Evolutionary conservation across 176 grass and related monocot species (phyloP), one percentile per base, ranked within the genome.

Genomic region (Metroxylon sagu): DNA sequence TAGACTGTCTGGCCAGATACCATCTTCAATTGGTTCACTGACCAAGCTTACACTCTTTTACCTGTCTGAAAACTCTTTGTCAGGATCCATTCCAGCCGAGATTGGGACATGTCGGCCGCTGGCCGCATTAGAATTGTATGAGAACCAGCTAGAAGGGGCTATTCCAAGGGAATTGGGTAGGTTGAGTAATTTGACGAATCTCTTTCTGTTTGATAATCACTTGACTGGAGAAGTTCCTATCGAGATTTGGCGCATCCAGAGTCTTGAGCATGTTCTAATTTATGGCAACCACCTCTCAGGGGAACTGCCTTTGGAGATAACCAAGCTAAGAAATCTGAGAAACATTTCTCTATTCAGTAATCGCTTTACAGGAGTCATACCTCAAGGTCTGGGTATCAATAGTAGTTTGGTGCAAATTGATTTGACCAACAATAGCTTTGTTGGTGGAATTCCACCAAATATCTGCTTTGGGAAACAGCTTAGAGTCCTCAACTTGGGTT

Each of bases 401-500:
- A 82, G 82, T 25, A 77, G 10, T 52, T 66, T 68, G 6, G 26
- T 68, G 29, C 26, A 39, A n/a, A 55, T 68, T 68, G 65, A 68
- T 12, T 85, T 93, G 17, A 82, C 89, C 17, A 84, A 87, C 15
- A 82, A 78, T 14, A 69, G 71, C 23, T 81, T 87, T 66, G 66
- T 82, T 29, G 86, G 91, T 57, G 64, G 54, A 67, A 72, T 95
- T 17, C 91, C 91, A 16, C 80, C 80, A 23, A 54, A 85, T 31
- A 75, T 96, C 28, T 96, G 91, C 71, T 85, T 62, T 18, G 75
- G 77, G 10, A 80, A 87, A 79, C 64, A 75, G 62, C 68, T 96
- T 49, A 77, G 31, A 29, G 0, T 80, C 25, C 66, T 96, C 56
- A 62, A 5, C 66, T 43, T 90, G 71, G 86, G 77, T 0, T 67